Conservation (phyloP, 2,329 filamentous ascomycete genomes). For the Cladosporium cucumerinum region DNA sequence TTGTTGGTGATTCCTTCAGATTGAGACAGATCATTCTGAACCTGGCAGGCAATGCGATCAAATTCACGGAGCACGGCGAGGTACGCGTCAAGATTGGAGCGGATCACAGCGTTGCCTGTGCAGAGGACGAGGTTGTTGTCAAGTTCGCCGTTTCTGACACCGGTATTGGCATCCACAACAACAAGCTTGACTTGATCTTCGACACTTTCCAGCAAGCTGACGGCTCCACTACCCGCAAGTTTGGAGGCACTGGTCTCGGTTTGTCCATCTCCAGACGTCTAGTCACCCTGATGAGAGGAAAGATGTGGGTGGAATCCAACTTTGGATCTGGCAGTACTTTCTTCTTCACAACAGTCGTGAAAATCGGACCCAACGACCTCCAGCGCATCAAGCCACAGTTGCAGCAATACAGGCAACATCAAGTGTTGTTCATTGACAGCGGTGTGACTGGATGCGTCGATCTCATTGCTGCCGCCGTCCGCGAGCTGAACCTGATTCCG, state of each 20-base stretch:
- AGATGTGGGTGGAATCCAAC: constrained; percentile 92
- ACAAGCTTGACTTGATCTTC: constrained; percentile 96
- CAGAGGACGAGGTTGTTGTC: constrained; percentile 78
- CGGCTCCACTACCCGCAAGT: constrained; percentile 92
- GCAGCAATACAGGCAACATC: constrained; percentile 85
- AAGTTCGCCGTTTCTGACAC: constrained; percentile 96
- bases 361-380: constrained; percentile 75
- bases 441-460: constrained; percentile 72
- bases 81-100: constrained; percentile 89
- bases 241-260: constrained; percentile 90
- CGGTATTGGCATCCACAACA: constrained; percentile 90
- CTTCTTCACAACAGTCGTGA: constrained; percentile 92
- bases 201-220: constrained; percentile 99
- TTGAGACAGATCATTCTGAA: constrained; percentile 95
- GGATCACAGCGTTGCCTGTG: constrained; percentile 62
- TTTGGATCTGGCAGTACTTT: constrained; percentile 91
- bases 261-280: constrained; percentile 92
- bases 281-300: constrained; percentile 93
- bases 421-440: constrained; percentile 92
- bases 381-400: constrained; percentile 77
- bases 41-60: constrained; percentile 96
- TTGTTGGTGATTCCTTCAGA: constrained; percentile 94
- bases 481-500: constrained; percentile 73
- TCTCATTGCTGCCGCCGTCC: constrained; percentile 75
- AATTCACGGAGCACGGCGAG: constrained; percentile 95